Conservation (phyloP, 2,329 filamentous ascomycete species). For the Arachnomyces sp. region DNA sequence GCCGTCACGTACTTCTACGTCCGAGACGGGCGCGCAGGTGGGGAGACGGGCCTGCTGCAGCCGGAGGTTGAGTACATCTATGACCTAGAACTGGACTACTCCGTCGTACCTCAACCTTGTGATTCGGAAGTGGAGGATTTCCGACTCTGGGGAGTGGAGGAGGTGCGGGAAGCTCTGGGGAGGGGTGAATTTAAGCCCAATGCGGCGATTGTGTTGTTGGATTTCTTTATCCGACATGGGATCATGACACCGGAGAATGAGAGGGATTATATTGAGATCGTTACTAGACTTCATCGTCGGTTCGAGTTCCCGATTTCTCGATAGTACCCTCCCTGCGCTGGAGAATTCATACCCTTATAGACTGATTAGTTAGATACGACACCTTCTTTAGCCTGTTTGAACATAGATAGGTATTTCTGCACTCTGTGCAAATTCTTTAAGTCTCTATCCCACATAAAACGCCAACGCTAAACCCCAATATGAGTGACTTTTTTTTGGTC, state of each 20-base stretch:
- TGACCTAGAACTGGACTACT: constrained; percentile 67
- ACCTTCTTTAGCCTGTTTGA: constrained; percentile 4
- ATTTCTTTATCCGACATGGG: constrained; percentile 84
- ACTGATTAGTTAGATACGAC: background rate
- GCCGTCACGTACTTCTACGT: constrained; percentile 80
- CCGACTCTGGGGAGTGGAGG: constrained; percentile 65
- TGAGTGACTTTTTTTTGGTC: constrained; percentile 17
- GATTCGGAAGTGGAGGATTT: constrained; percentile 89
- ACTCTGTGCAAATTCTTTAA: constrained; percentile 5
- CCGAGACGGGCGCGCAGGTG: constrained; percentile 65
- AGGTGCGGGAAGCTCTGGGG: constrained; percentile 63
- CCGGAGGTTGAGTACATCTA: constrained; percentile 90
- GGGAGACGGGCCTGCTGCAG: constrained; percentile 74
- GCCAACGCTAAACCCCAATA: constrained; percentile 34
- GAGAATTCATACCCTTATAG: constrained; percentile 1
- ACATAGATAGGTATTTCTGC: constrained; percentile 16
- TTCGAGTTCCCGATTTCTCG: constrained; percentile 65
- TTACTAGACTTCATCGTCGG: constrained; percentile 64
- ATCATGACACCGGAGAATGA: constrained; percentile 75
- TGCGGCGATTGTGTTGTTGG: constrained; percentile 72
- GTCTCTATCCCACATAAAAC: constrained; percentile 19
- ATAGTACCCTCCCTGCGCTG: background rate
- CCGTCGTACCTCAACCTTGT: constrained; percentile 64
- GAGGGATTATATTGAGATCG: constrained; percentile 67
- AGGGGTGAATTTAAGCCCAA: constrained; percentile 85